A percentile compares a stretch with the other conserved stretches of the same genome.
phyloP scores from a whole-genome alignment of 257 asterid species.

The Primulina huaijiensis region DNA sequence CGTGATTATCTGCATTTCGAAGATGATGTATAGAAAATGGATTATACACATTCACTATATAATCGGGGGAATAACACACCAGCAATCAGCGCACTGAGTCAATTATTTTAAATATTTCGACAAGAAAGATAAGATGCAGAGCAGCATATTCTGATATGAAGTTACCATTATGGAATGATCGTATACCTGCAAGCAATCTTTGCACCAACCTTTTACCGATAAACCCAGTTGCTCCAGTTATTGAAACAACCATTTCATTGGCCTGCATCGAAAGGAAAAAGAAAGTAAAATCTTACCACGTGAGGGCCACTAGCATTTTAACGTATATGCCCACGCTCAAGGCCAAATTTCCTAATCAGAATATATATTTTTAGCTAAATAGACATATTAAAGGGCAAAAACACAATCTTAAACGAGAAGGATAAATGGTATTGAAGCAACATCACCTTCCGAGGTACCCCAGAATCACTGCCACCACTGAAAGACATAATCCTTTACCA shows the following conservation, averaged over 20 bases:
- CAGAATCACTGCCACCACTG: conserved; percentile 30
- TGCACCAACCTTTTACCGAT: conserved; percentile 87
- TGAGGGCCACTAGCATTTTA: neutral
- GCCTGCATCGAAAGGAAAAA: conserved; percentile 36
- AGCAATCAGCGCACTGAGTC: neutral
- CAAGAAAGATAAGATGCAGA: neutral
- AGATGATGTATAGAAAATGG: conserved; percentile 21
- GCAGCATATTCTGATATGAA: neutral
- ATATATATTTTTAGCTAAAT: neutral
- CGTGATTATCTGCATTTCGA: conserved; percentile 62
- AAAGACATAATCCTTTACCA: neutral
- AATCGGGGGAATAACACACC: neutral
- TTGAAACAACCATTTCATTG: conserved; percentile 72
- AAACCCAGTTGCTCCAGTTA: conserved; percentile 95
- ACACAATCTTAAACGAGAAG: neutral
- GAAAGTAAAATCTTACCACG: neutral
- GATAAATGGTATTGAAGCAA: neutral
- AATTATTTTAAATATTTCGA: neutral
- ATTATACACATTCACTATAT: neutral
- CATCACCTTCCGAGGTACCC: conserved; percentile 45
- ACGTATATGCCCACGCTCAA: neutral
- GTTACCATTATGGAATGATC: neutral
- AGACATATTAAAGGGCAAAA: neutral
- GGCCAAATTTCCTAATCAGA: neutral
- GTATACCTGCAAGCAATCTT: conserved; percentile 59